Base-by-base conservation (phyloP, 192 early-diverging fungal species). In the Dissophora ornata region DNA sequence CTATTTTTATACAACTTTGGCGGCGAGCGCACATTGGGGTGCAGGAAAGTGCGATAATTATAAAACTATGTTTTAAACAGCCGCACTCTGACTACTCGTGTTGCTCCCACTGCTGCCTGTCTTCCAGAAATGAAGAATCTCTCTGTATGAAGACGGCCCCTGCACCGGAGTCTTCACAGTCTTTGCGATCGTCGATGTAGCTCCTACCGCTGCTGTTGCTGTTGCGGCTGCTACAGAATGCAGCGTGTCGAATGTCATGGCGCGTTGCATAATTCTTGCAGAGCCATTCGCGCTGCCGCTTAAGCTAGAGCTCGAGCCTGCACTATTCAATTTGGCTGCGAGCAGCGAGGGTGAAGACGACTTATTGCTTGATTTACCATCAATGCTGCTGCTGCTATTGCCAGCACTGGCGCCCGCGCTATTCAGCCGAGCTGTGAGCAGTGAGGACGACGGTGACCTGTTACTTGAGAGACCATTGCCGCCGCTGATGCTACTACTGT, bases 121-220 rank as follows among this genome's bases (percentile, higher is more conserved):
- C 47, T 77, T 77, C 73, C 73, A 77, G 32, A 77, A 77, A 57
- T 67, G 73, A n/a, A 77, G 64, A 7, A 77, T 16, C 3, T 77
- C 73, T 19, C 63, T 32, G 22, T 77, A 77, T 1, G 73, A 77
- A 0, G 73, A 67, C 3, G 57, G 53, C 2, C 64, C 73, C 18
- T 67, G 73, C 0, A 67, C 71, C 3, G 73, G 57, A 2, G 71
- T 30, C 34, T 67, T 77, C 9, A 51, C 55, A 2, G 63, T 61
- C 57, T 67, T 75, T 29, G 44, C 13, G 4, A 32, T 47, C 25
- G 71, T 61, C 34, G 63, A 56, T 5, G 56, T 48, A 11, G 56
- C 50, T 29, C 18, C 34, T 32, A 42, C 26, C 48, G 29, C 21
- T 52, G 48, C 36, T 28, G 36, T 25, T 42, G 36, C 22, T 57